Conservation (phyloP, 2,329 filamentous ascomycete genomes). For the Nigrograna mackinnonii region DNA sequence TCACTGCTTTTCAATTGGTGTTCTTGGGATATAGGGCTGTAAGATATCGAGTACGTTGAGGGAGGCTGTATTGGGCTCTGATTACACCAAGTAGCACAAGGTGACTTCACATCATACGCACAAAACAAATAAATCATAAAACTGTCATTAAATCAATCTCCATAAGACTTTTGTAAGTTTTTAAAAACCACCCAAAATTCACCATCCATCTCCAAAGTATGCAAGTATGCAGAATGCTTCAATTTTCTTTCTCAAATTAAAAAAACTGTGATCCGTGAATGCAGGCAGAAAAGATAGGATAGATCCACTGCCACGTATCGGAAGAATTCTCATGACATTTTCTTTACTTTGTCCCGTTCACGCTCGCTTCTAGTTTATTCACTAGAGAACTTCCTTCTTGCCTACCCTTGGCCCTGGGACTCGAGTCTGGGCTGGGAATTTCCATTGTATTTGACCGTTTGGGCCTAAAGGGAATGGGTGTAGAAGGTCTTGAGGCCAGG, state of each 20-base stretch:
- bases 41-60: too few relatives aligned
- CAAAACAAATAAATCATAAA: too few relatives aligned
- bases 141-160: not conserved
- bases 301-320: not conserved
- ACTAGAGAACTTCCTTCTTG: conserved; percentile 22
- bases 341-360: conserved; percentile 19
- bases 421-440: conserved; percentile 29
- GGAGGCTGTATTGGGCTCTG: too few relatives aligned
- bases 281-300: too few relatives aligned
- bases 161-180: not conserved
- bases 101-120: too few relatives aligned
- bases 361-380: conserved; percentile 29
- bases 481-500: conserved; percentile 69
- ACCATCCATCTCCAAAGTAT: not conserved
- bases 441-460: conserved; percentile 55
- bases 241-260: not conserved
- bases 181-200: not conserved
- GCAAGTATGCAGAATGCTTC: not conserved
- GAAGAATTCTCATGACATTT: not conserved
- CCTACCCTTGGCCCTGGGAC: conserved; percentile 17
- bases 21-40: too few relatives aligned
- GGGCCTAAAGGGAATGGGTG: conserved; percentile 66
- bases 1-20: too few relatives aligned
- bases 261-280: too few relatives aligned
- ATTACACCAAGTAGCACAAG: too few relatives aligned